These are phyloP conservation scores for Fusarium metavorans DNA, from an alignment of 2,329 filamentous ascomycete genomes.

Conservation along the genomic window DNA sequence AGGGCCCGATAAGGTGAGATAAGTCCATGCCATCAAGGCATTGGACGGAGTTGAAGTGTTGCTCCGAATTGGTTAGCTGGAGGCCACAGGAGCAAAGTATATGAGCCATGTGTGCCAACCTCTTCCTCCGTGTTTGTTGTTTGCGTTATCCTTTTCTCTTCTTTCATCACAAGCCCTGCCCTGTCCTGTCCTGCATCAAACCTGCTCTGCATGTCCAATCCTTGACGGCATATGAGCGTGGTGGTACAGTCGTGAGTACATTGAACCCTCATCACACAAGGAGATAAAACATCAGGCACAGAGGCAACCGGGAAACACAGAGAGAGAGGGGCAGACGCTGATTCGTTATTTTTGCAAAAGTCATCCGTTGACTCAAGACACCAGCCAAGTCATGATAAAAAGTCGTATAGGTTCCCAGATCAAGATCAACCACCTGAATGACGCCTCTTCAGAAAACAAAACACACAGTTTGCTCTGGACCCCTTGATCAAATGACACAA, in stretches of 20 bases:
- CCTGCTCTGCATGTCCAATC: neutral
- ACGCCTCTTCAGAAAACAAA: slow-evolving; percentile 42
- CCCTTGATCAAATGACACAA: slow-evolving; percentile 36
- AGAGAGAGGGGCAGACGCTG: slow-evolving; percentile 8
- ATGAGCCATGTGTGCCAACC: neutral
- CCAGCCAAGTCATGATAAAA: slow-evolving; percentile 30
- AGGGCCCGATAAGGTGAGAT: slow-evolving; percentile 10
- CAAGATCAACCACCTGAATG: slow-evolving; percentile 40
- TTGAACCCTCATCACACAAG: neutral
- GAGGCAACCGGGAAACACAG: neutral
- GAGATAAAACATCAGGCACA: neutral
- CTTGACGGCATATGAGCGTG: neutral
- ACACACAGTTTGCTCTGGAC: slow-evolving; percentile 19
- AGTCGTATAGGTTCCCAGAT: slow-evolving; percentile 39
- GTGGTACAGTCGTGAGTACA: neutral
- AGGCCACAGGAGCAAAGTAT: neutral
- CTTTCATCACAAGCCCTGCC: neutral
- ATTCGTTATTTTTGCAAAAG: slow-evolving; percentile 37
- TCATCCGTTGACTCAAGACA: slow-evolving; percentile 21
- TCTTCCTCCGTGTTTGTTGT: neutral
- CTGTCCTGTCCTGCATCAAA: neutral
- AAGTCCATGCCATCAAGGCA: neutral
- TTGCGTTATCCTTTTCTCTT: neutral
- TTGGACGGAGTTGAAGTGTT: neutral
- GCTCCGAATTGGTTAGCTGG: neutral